phyloP scores from a whole-genome alignment of 345 rosid species.

The Nephelium lappaceum region DNA sequence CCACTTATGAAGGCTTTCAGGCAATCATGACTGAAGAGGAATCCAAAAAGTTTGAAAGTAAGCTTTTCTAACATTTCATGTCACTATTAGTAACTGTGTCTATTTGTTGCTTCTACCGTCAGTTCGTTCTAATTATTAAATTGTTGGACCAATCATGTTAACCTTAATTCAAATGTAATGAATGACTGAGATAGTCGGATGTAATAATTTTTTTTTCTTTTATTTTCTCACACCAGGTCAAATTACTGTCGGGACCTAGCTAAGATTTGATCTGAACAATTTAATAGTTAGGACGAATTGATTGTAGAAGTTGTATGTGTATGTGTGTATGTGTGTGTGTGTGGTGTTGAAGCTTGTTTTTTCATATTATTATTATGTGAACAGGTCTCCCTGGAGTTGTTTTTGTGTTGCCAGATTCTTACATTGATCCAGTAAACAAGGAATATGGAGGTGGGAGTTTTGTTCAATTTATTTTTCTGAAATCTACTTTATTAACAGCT shows the following conservation, averaged over 20 bases:
- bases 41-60: conserved; percentile 74
- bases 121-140: no score
- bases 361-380: neutral
- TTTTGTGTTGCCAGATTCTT: conserved; percentile 88
- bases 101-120: no score
- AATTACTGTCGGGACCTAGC: no score
- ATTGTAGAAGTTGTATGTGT: no score
- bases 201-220: no score
- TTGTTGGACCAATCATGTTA: no score
- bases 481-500: neutral
- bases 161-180: no score
- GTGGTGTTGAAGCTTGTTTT: conserved; percentile 16
- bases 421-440: conserved; percentile 85
- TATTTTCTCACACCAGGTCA: no score
- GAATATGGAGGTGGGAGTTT: conserved; percentile 80
- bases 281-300: no score
- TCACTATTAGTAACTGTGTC: no score
- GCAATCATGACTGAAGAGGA: conserved; percentile 88
- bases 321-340: neutral
- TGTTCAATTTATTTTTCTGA: neutral
- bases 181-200: no score
- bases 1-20: conserved; percentile 93
- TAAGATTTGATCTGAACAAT: no score
- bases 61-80: conserved; percentile 7
- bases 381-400: conserved; percentile 85